A percentile compares a stretch with the other conserved stretches of the same genome.
phyloP scores from a whole-genome alignment of 371 early-diverging fungal species.

The Saksenaea vasiformis region DNA sequence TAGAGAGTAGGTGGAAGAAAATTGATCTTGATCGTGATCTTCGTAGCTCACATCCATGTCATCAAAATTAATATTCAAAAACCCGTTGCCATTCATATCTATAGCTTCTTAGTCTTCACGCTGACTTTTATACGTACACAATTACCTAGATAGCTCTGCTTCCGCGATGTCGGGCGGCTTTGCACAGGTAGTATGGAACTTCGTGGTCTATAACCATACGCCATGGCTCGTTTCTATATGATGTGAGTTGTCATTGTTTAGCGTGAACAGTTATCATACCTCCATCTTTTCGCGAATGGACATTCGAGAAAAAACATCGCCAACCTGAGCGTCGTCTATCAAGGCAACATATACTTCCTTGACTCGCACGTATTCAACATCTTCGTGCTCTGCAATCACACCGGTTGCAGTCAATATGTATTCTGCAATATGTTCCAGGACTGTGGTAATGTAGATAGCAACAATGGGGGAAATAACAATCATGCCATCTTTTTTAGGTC shows the following conservation, averaged over 20 bases:
- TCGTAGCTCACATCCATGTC: slow-evolving; percentile 23
- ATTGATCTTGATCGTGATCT: slow-evolving; percentile 25
- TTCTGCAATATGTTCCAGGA: slow-evolving; percentile 64
- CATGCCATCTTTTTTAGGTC: not conserved
- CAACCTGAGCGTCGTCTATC: slow-evolving; percentile 55
- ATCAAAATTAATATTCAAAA: not conserved
- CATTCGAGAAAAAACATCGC: slow-evolving; percentile 49
- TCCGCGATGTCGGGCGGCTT: slow-evolving; percentile 3
- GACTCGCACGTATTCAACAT: slow-evolving; percentile 53
- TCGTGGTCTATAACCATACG: slow-evolving; percentile 9
- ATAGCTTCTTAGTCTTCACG: not conserved
- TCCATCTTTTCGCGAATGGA: slow-evolving; percentile 34
- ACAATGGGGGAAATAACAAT: slow-evolving; percentile 55
- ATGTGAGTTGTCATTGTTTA: not conserved
- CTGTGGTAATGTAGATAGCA: slow-evolving; percentile 59
- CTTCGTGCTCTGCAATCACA: slow-evolving; percentile 53
- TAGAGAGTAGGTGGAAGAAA: slow-evolving; percentile 18
- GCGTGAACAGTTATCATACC: slow-evolving; percentile 17
- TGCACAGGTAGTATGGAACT: slow-evolving; percentile 3
- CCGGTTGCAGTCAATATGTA: slow-evolving; percentile 50
- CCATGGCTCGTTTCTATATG: slow-evolving; percentile 18
- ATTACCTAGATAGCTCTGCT: slow-evolving; percentile 4
- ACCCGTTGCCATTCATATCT: not conserved
- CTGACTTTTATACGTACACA: too few species aligned
- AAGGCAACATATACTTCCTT: slow-evolving; percentile 55